A percentile compares a stretch with the other conserved stretches of the same genome.
Evolutionary conservation across 495 filamentous ascomycete species (phyloP).

Genomic region (Melanomma pulvis-pyrius): DNA sequence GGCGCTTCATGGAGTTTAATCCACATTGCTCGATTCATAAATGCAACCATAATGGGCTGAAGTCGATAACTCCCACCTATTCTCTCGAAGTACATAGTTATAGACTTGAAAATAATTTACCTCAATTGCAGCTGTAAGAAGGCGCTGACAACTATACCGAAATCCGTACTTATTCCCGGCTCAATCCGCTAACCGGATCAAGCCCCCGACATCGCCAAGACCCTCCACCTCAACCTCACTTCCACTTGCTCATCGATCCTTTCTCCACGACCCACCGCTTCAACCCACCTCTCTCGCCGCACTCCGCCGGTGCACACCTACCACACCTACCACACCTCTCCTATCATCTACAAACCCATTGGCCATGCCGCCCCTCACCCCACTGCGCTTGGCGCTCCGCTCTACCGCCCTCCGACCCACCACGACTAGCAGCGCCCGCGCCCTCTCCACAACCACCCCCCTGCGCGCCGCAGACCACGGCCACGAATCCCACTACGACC

Average conservation of each 20-base stretch:
- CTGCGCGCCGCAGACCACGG: constrained; percentile 37
- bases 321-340: not conserved
- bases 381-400: not conserved
- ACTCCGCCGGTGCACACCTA: not conserved
- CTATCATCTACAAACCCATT: not conserved
- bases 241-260: not conserved
- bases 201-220: constrained; percentile 4
- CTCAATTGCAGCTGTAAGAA: no score
- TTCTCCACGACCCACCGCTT: not conserved
- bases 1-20: no score
- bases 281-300: not conserved
- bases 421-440: constrained; percentile 11
- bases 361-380: constrained; percentile 10
- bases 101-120: no score
- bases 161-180: not conserved
- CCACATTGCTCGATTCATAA: no score
- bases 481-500: constrained; percentile 84
- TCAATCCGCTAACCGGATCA: not conserved
- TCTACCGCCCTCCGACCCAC: constrained; percentile 1
- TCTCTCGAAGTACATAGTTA: no score
- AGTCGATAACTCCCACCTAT: no score
- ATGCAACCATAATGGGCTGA: no score
- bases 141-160: no score
- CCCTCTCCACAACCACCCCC: constrained; percentile 23
- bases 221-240: not conserved